A percentile compares a stretch with the other conserved stretches of the same genome.
phyloP scores from a whole-genome alignment of 1,139 yeast genomes.

The Yamadazyma sp. region DNA sequence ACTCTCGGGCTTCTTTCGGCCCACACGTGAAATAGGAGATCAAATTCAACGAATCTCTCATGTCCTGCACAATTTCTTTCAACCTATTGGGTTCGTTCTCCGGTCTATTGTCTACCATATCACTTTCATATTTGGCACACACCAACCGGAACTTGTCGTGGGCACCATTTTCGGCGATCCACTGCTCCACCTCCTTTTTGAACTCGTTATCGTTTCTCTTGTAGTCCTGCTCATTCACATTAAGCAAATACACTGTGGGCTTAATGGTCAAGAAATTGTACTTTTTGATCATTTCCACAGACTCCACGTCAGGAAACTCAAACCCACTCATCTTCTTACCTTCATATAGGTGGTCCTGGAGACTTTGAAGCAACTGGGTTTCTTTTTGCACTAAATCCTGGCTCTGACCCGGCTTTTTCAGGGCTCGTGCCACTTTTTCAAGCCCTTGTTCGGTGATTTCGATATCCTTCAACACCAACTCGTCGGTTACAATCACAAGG shows the following conservation, averaged over 20 bases:
- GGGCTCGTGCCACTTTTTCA: conserved; percentile 43
- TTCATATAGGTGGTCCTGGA: conserved; percentile 55
- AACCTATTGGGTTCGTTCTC: conserved; percentile 33
- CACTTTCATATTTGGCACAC: conserved; percentile 60
- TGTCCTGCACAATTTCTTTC: conserved; percentile 50
- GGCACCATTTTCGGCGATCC: conserved; percentile 59
- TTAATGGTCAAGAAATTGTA: conserved; percentile 69
- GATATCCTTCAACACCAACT: conserved; percentile 67
- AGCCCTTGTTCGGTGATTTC: conserved; percentile 61
- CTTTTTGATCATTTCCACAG: conserved; percentile 55
- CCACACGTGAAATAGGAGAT: conserved; percentile 94
- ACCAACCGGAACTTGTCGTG: conserved; percentile 55
- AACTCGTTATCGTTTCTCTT: conserved; percentile 45
- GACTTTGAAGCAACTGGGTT: conserved; percentile 43
- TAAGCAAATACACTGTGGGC: conserved; percentile 62
- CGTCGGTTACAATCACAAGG: conserved; percentile 67
- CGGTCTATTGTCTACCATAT: conserved; percentile 19
- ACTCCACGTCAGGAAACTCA: conserved; percentile 53
- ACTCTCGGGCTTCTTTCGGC: conserved; percentile 83
- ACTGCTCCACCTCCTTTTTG: conserved; percentile 38
- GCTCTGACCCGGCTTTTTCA: conserved; percentile 37
- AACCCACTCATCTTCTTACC: conserved; percentile 52
- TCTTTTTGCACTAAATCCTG: conserved; percentile 39
- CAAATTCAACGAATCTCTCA: conserved; percentile 68
- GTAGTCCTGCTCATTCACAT: conserved; percentile 60